Base-by-base conservation (phyloP, 2,329 filamentous ascomycete genomes). In the Talaromyces atroroseus region DNA sequence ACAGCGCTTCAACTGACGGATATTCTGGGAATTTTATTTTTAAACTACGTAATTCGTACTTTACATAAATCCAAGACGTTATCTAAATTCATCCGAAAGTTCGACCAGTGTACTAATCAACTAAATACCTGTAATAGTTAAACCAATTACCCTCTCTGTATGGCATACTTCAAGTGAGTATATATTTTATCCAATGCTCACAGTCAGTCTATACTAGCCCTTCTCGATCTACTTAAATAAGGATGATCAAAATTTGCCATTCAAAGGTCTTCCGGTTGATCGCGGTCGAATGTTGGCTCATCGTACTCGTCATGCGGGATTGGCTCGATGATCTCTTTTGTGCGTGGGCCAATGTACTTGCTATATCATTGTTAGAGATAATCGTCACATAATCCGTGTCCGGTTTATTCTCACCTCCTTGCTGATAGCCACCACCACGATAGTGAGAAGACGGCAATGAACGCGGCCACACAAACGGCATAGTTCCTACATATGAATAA, bases 301-400 rank as follows among this genome's bases (percentile, higher is more conserved):
- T 63, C 57, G 12, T 57, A 54, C 38, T 74, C 71, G 21, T 72
- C 70, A 1, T 66, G 67, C 3, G 67, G 63, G 36, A 74, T 59
- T 44, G 69, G 63, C 36, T 68, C 64, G 18, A 73, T 65, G 8
- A 78, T 74, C 50, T 83, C 80, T 54, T 76, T 80, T 4, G 82
- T 84, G 36, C 79, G 76, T 20, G 82, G 82, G 0, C 82, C 82
- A 4, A 75, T 82, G 63, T 85, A 85, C 61, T 76, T 81, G 57
- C 80, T 81, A 53, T 61, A 16, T n/a, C 18, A 16, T 34, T 24
- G 50, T 52, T 20, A 52, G 40, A 34, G 52, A 48, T n/a, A 53
- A 58, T 56, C 23, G 29, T 50, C 54, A 52, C 24, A 18, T 24
- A 52, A 40, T 36, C 21, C 24, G 8, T 11, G n/a, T 26, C 18